Base-by-base conservation (phyloP, 805 yeast species). In the Saturnispora mendoncae region DNA sequence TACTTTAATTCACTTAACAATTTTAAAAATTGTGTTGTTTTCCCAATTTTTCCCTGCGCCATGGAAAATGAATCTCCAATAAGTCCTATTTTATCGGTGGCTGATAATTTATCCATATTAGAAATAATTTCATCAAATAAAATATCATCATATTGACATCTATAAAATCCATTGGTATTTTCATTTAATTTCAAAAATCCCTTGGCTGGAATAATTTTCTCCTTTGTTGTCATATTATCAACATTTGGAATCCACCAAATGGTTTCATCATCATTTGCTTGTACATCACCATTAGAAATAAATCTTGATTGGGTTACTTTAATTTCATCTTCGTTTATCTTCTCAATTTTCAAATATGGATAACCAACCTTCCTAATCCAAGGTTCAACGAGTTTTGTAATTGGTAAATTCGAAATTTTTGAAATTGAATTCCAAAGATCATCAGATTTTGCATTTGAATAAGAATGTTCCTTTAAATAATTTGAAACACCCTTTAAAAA, bases 341-440 rank as follows among this genome's bases (percentile, higher is more conserved):
- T 44, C 7, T 54, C 57, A 13, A 79, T 87, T 31, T 67, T 62
- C 23, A 84, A 51, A 23, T 80, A 66, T 4, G 94, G 95, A 62
- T 66, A 84, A 4, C 95, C 95, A 38, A 80, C 72, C 46, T 76
- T 69, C 40, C 71, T 67, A 49, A 82, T 81, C 94, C 94, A 84
- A 17, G 73, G 64, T 44, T 72, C 71, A 79, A 84, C 79, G 54
- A 77, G 68, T 20, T 56, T 43, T 45, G 66, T 66, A 29, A 84
- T 74, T 39, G 84, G 78, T 52, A 69, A 62, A 19, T 82, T 82
- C 3, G 83, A 69, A 12, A 69, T 82, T 41, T 72, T 80, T 39
- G 78, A 62, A 24, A 84, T 65, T 3, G 84, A 74, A 34, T 62
- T 61, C 87, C 92, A 84, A 45, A 84, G 68, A 51, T 84, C 88